Percentiles rank a stretch among this genome's conserved stretches.
Conservation (phyloP, 768 basidiomycete species). For the Hypsizygus marmoreus region DNA sequence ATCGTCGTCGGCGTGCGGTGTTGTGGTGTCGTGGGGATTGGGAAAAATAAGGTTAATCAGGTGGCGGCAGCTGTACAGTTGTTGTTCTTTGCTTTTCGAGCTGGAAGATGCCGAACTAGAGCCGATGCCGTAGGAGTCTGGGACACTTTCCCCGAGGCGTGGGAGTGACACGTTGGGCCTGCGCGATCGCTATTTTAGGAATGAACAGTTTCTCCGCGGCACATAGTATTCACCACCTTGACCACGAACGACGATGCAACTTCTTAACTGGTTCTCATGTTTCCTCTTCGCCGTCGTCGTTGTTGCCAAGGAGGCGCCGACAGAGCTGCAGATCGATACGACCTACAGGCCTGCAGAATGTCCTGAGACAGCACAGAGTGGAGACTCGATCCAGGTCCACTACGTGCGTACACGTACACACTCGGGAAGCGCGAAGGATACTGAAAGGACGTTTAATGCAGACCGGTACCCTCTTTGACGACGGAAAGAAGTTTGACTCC, state of each 20-base stretch:
- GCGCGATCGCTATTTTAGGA: slow-evolving; percentile 3
- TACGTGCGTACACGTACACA: slow-evolving; percentile 52
- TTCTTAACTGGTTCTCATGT: slow-evolving; percentile 48
- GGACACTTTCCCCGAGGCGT: slow-evolving; percentile 1
- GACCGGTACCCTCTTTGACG: slow-evolving; percentile 79
- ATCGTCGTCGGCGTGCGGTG: slow-evolving; percentile 46
- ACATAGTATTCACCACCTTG: background rate
- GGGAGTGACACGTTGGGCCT: slow-evolving; percentile 14
- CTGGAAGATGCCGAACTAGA: slow-evolving; percentile 12
- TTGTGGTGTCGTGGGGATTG: slow-evolving; percentile 29
- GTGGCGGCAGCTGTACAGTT: slow-evolving; percentile 38
- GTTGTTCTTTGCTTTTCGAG: slow-evolving; percentile 14
- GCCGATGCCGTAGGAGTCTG: slow-evolving; percentile 2
- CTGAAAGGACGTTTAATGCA: slow-evolving; percentile 27
- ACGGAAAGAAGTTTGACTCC: slow-evolving; percentile 88
- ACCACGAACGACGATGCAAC: slow-evolving; percentile 45
- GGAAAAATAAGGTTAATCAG: slow-evolving; percentile 34
- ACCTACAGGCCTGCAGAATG: slow-evolving; percentile 63
- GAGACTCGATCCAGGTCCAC: slow-evolving; percentile 73
- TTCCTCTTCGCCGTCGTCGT: slow-evolving; percentile 50
- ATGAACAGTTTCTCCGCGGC: background rate
- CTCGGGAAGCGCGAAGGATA: background rate
- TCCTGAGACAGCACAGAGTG: slow-evolving; percentile 51
- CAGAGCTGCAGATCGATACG: slow-evolving; percentile 62
- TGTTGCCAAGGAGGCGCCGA: slow-evolving; percentile 46